A percentile compares a stretch with the other conserved stretches of the same genome.
Conservation (phyloP, 345 rosid species). For the Eucalyptus sp. region DNA sequence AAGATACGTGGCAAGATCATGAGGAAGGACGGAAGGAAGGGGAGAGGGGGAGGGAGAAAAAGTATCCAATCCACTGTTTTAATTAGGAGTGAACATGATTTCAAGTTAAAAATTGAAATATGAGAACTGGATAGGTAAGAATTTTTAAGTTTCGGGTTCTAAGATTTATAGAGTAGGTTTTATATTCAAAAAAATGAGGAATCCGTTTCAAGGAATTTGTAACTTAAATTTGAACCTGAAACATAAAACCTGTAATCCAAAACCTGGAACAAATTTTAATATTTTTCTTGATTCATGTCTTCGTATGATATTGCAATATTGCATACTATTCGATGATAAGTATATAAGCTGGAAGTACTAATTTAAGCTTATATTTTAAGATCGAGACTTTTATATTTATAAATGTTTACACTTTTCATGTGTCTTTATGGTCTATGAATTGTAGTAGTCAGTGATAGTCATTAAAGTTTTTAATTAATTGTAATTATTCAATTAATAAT, state of each 20-base stretch:
- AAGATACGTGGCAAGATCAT: background rate
- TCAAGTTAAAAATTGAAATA: fast-evolving
- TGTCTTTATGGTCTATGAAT: fast-evolving
- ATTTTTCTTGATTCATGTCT: too few relatives aligned
- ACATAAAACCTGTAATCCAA: too few relatives aligned
- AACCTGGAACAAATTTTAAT: fast-evolving
- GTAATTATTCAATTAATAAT: fast-evolving
- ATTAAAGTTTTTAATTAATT: fast-evolving
- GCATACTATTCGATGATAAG: fast-evolving
- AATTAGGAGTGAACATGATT: too few relatives aligned
- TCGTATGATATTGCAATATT: too few relatives aligned
- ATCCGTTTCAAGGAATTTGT: fast-evolving
- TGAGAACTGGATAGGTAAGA: fast-evolving
- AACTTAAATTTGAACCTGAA: too few relatives aligned
- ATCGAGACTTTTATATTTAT: too few relatives aligned
- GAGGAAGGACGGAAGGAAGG: too few relatives aligned
- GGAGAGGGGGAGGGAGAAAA: background rate
- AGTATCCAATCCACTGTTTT: too few relatives aligned
- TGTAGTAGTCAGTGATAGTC: too few relatives aligned
- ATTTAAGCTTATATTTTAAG: too few relatives aligned
- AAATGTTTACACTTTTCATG: fast-evolving
- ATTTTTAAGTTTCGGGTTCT: too few relatives aligned
- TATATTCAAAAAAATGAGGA: fast-evolving
- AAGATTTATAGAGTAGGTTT: fast-evolving
- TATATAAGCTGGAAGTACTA: fast-evolving